Conservation (phyloP, 306 rosid species). For the Lathyrus tuberosus region DNA sequence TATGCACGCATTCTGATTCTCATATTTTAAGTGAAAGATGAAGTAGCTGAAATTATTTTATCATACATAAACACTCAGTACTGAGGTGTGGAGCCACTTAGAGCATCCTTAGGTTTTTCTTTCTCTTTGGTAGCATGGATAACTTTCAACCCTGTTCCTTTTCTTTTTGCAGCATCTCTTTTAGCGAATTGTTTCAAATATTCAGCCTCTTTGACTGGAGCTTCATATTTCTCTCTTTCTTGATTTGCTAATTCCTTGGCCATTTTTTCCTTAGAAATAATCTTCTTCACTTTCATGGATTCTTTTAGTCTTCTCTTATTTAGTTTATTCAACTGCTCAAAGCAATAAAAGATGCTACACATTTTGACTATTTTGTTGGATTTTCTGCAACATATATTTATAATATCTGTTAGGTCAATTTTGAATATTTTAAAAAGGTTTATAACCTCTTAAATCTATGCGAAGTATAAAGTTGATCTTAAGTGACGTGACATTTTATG, state of each 20-base stretch:
- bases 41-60: conserved; percentile 80
- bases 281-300: conserved; percentile 59
- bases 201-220: conserved; percentile 61
- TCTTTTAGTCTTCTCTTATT: conserved; percentile 55
- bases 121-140: conserved; percentile 60
- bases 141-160: conserved; percentile 68
- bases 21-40: conserved; percentile 80
- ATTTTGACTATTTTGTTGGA: too few relatives aligned
- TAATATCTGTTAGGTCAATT: too few relatives aligned
- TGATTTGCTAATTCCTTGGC: conserved; percentile 55
- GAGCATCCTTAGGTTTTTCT: conserved; percentile 74
- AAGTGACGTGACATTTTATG: too few relatives aligned
- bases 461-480: too few relatives aligned
- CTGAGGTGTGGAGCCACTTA: conserved; percentile 54
- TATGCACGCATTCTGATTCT: conserved; percentile 85
- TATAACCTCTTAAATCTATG: too few relatives aligned
- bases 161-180: conserved; percentile 68
- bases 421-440: too few relatives aligned
- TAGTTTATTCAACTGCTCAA: conserved; percentile 64
- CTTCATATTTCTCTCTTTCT: conserved; percentile 65
- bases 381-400: too few relatives aligned
- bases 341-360: too few relatives aligned
- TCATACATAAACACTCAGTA: conserved; percentile 75
- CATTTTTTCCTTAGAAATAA: conserved; percentile 55
- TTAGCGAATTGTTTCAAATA: conserved; percentile 61